Conservation (phyloP, 1,284 basidiomycete species). For the Xerocomus nothofagi region DNA sequence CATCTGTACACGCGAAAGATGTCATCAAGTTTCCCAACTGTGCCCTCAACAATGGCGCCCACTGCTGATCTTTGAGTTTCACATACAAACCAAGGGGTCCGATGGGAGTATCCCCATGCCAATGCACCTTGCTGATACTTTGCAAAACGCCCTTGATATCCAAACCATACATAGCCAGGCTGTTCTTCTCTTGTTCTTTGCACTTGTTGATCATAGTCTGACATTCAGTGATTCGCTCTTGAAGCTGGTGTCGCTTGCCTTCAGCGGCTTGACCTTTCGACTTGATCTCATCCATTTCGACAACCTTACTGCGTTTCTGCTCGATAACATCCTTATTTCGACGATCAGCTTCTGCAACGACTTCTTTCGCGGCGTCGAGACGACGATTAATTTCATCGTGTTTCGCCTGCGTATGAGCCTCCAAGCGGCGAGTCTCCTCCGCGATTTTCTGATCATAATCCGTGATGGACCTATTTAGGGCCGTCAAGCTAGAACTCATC, state of each 20-base stretch:
- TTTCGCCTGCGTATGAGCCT: slow-evolving; percentile 57
- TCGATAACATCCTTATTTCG: slow-evolving; percentile 36
- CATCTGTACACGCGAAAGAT: slow-evolving; percentile 78
- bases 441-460: slow-evolving; percentile 53
- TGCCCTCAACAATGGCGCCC: slow-evolving; percentile 66
- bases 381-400: slow-evolving; percentile 55
- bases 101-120: slow-evolving; percentile 73
- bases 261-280: slow-evolving; percentile 38
- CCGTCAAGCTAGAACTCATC: slow-evolving; percentile 46
- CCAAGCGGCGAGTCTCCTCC: slow-evolving; percentile 56
- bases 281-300: slow-evolving; percentile 35
- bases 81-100: slow-evolving; percentile 88
- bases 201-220: slow-evolving; percentile 50
- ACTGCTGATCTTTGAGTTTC: slow-evolving; percentile 71
- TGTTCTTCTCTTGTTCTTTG: slow-evolving; percentile 51
- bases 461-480: slow-evolving; percentile 46
- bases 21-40: slow-evolving; percentile 66
- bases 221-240: slow-evolving; percentile 43
- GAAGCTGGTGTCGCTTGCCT: slow-evolving; percentile 32
- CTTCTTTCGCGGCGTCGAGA: slow-evolving; percentile 44
- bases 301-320: slow-evolving; percentile 34
- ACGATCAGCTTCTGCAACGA: slow-evolving; percentile 39
- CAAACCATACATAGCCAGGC: slow-evolving; percentile 60
- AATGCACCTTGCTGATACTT: slow-evolving; percentile 53
- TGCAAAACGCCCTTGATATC: slow-evolving; percentile 63